Percentiles rank a stretch among this genome's conserved stretches.
Conservation (phyloP, 441 rosid genomes). For the Viola pubescens region DNA sequence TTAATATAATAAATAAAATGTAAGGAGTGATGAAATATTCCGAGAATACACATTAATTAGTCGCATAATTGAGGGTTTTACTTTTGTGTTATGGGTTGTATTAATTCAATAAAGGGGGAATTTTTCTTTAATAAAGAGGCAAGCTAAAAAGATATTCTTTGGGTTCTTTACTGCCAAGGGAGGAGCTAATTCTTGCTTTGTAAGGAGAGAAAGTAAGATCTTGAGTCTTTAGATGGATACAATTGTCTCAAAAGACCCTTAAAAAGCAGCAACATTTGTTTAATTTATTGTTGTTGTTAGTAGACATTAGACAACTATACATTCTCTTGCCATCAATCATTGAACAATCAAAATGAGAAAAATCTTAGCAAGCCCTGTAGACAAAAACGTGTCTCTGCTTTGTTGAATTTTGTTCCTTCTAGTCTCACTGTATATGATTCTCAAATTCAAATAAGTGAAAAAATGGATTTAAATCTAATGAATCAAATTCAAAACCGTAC, state of each 20-base stretch:
- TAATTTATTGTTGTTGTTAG: not conserved
- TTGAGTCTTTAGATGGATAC: slow-evolving; percentile 28
- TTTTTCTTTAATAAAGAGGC: slow-evolving; percentile 42
- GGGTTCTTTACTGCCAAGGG: slow-evolving; percentile 24
- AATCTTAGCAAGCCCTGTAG: not conserved
- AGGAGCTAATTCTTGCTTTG: slow-evolving; percentile 41
- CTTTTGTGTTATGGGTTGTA: not conserved
- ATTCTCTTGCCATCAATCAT: not conserved
- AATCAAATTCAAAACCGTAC: too few species aligned
- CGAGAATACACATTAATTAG: too few species aligned
- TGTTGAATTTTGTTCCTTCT: too few species aligned
- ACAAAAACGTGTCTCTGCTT: not conserved
- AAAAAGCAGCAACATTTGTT: slow-evolving; percentile 9
- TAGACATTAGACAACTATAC: not conserved
- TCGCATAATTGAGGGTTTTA: too few species aligned
- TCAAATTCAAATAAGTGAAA: too few species aligned
- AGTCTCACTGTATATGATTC: not conserved
- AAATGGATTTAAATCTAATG: too few species aligned
- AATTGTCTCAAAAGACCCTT: slow-evolving; percentile 15
- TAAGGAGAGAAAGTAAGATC: slow-evolving; percentile 45
- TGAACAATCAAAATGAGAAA: not conserved
- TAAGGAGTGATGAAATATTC: too few species aligned
- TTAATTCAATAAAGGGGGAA: slow-evolving; percentile 22
- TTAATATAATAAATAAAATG: too few species aligned
- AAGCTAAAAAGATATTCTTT: slow-evolving; percentile 41